Base-by-base conservation (phyloP, 2,329 filamentous ascomycete species). In the Polytolypa hystricis region DNA sequence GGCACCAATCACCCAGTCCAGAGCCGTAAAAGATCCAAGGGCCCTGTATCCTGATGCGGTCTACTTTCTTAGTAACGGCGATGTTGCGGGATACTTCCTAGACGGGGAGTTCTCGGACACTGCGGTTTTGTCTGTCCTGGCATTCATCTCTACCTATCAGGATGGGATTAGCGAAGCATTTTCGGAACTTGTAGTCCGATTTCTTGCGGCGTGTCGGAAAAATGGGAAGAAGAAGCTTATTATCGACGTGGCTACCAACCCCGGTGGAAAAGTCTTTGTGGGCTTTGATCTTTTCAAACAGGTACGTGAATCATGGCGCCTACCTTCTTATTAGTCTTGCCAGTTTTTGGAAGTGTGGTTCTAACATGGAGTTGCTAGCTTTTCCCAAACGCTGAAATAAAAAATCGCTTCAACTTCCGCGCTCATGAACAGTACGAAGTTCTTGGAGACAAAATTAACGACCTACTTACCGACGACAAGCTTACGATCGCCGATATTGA, bases 241-340 rank as follows among this genome's bases (percentile, higher is more conserved):
- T 19, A 70, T 83, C 40, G 79, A 83, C 43, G 49, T 82, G 5
- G 67, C 71, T 3, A 65, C 61, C 2, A 84, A 83, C 44, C 62
- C 61, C 0, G 79, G 78, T 26, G 78, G 79, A 1, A 54, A 56
- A 30, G 49, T 73, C 10, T 46, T 59, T 5, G 59, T 65, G 5
- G 69, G 65, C 2, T 64, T 62, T 30, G 65, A 70, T 29, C 46
- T 68, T 1, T 77, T 77, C 49, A 63, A 64, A 21, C 66, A 73
- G 42, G 42, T 46, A 31, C 30, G 39, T 38, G 8, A 17, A 23
- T 9, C n/a, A 37, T 18, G 18, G 16, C n/a, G n/a, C n/a, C n/a
- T n/a, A n/a, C n/a, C n/a, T n/a, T n/a, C n/a, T n/a, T n/a, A 17
- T 38, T 10, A 6, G 2, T 27, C 23, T 16, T 27, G n/a, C n/a